Evolutionary conservation across 1,139 yeast genomes (phyloP).

Genomic region (Suhomyces choctaworum): DNA sequence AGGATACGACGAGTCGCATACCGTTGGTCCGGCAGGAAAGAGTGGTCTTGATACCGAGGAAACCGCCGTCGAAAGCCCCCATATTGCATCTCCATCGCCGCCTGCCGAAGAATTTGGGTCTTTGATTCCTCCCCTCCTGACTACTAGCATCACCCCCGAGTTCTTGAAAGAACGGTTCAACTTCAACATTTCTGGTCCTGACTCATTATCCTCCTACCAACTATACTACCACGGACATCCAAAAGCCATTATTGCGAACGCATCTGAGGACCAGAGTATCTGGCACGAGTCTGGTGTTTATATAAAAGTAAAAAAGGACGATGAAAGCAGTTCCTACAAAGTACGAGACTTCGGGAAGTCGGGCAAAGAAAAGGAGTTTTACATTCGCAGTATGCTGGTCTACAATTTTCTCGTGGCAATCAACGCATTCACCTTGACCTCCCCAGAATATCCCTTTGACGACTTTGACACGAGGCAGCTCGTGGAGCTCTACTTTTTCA

Average conservation of each 20-base stretch:
- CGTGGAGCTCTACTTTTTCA: conserved; percentile 31
- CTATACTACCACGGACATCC: conserved; percentile 32
- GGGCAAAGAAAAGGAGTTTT: conserved; percentile 17
- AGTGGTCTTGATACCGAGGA: neutral
- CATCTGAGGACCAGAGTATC: conserved; percentile 22
- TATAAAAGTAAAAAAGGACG: conserved; percentile 18
- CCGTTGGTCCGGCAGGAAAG: conserved; percentile 6
- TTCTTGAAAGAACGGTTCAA: conserved; percentile 26
- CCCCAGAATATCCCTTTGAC: conserved; percentile 25
- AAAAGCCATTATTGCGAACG: conserved; percentile 25
- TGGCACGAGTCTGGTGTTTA: conserved; percentile 35
- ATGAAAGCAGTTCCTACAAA: conserved; percentile 15
- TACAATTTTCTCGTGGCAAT: conserved; percentile 27
- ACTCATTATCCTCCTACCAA: conserved; percentile 22
- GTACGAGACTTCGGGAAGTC: conserved; percentile 16
- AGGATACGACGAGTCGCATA: conserved; percentile 2
- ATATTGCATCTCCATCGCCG: conserved; percentile 2
- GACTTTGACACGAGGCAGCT: conserved; percentile 26
- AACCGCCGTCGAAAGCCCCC: neutral
- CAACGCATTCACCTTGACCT: conserved; percentile 36
- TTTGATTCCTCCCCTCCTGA: neutral
- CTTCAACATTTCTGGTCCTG: conserved; percentile 27
- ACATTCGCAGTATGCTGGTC: conserved; percentile 18
- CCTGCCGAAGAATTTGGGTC: neutral
- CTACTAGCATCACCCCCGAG: conserved; percentile 21